Evolutionary conservation across 2,329 filamentous ascomycete species (phyloP).

Genomic region (Aspergillus tamarii): DNA sequence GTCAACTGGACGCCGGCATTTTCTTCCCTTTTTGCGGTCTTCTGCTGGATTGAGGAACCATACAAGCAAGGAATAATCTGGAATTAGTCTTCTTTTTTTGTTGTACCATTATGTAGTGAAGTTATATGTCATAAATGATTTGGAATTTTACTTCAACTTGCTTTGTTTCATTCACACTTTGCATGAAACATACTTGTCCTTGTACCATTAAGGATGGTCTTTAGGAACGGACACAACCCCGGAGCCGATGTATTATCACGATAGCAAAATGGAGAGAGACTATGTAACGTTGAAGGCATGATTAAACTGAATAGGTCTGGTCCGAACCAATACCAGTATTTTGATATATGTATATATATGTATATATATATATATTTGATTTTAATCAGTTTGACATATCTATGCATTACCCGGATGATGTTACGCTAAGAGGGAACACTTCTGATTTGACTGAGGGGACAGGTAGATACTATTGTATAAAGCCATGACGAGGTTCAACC

Average conservation of each 20-base stretch:
- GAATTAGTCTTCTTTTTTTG: background rate
- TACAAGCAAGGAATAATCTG: background rate
- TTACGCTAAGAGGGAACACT: background rate
- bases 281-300: background rate
- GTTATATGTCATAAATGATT: background rate
- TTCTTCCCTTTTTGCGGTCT: conserved; percentile 2
- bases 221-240: background rate
- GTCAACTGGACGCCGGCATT: conserved; percentile 8
- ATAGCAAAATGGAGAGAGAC: background rate
- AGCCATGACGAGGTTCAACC: background rate
- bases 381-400: background rate
- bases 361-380: no score
- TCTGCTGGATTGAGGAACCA: background rate
- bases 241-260: background rate
- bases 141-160: background rate
- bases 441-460: no score
- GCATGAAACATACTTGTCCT: background rate
- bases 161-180: background rate
- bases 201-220: background rate
- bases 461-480: background rate
- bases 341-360: no score
- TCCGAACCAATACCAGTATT: background rate
- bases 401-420: background rate
- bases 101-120: background rate
- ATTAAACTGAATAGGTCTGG: background rate